These are phyloP conservation scores for Fusarium heterosporum DNA, from an alignment of 2,329 filamentous ascomycete genomes.

Conservation along the genomic window DNA sequence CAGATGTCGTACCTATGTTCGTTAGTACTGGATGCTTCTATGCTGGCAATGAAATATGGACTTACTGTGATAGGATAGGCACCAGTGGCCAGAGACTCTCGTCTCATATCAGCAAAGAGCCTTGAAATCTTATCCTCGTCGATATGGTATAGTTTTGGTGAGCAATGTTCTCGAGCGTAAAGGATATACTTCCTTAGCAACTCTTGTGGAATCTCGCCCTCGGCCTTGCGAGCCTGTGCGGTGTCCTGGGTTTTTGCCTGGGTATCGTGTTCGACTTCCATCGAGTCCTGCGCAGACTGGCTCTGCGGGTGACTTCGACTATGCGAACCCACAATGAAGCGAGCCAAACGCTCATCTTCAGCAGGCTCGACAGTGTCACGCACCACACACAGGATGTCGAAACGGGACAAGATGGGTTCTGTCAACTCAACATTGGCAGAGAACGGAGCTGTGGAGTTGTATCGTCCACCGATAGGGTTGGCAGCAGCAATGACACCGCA, in stretches of 20 bases:
- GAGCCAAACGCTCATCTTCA: constrained; percentile 92
- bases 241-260: constrained; percentile 52
- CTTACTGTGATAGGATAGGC: constrained; percentile 97
- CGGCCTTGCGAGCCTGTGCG: constrained; percentile 43
- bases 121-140: constrained; percentile 97
- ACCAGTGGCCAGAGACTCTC: constrained; percentile 91
- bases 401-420: constrained; percentile 96
- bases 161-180: constrained; percentile 89
- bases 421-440: constrained; percentile 96
- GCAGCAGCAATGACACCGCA: constrained; percentile 97
- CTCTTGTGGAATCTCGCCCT: constrained; percentile 87
- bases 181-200: constrained; percentile 96
- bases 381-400: constrained; percentile 96
- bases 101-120: constrained; percentile 94
- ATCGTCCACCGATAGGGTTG: constrained; percentile 95
- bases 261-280: constrained; percentile 72
- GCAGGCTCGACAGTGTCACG: constrained; percentile 92
- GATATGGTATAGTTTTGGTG: constrained; percentile 95
- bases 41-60: constrained; percentile 32
- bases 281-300: constrained; percentile 64
- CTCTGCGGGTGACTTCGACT: constrained; percentile 83
- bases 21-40: constrained; percentile 20
- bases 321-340: constrained; percentile 95
- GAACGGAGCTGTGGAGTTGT: constrained; percentile 96
- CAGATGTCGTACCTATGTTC: constrained; percentile 86